Percentiles rank a stretch among this genome's conserved stretches.
These are phyloP conservation scores for Gastroboletus turbinatus DNA, from an alignment of 1,284 basidiomycete genomes.

Conservation along the genomic window DNA sequence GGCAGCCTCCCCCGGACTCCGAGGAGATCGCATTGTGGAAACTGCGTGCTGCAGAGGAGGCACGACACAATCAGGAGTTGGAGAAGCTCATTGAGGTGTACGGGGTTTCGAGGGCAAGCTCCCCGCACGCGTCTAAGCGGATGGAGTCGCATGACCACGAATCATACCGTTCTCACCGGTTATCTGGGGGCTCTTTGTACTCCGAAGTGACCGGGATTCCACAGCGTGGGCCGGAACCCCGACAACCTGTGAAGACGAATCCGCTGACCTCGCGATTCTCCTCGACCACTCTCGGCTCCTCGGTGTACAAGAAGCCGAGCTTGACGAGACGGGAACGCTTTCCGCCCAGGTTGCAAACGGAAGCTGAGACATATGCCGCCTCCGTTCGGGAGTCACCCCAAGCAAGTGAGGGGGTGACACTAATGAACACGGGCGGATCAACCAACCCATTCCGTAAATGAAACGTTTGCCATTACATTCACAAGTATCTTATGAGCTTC, in stretches of 20 bases:
- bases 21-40: conserved; percentile 46
- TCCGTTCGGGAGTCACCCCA: conserved; percentile 39
- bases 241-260: conserved; percentile 61
- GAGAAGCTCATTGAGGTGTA: conserved; percentile 54
- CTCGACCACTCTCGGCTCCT: conserved; percentile 40
- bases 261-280: conserved; percentile 46
- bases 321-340: conserved; percentile 28
- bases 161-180: conserved; percentile 37
- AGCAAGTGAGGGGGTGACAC: conserved; percentile 28
- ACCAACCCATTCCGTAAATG: conserved; percentile 51
- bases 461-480: conserved; percentile 15
- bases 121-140: conserved; percentile 31
- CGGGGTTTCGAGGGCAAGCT: conserved; percentile 41
- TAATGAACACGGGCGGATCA: conserved; percentile 42
- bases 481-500: conserved; percentile 7
- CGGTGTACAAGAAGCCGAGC: conserved; percentile 26
- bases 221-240: conserved; percentile 57
- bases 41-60: conserved; percentile 48
- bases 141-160: conserved; percentile 27
- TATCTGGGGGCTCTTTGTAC: conserved; percentile 60
- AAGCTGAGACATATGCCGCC: conserved; percentile 60
- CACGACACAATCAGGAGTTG: conserved; percentile 49
- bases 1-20: conserved; percentile 31
- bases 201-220: conserved; percentile 65
- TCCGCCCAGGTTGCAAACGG: conserved; percentile 40